These are phyloP conservation scores for Trichocomaceae sp. DNA, from an alignment of 2,329 filamentous ascomycete genomes.

Conservation along the genomic window DNA sequence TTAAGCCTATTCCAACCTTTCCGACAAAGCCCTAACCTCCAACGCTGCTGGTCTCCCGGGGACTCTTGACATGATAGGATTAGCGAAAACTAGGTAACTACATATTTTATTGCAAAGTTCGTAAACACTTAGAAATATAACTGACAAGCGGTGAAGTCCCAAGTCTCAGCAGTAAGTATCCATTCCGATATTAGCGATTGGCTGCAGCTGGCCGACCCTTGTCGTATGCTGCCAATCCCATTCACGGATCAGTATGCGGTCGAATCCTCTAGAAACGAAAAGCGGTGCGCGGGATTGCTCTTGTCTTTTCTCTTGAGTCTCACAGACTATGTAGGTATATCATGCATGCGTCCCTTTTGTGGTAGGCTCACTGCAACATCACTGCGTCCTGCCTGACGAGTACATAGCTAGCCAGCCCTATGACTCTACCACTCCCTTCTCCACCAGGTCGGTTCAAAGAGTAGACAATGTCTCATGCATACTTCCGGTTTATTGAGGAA, in stretches of 20 bases:
- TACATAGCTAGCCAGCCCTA: background rate
- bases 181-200: background rate
- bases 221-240: conserved; percentile 7
- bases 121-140: too few species aligned
- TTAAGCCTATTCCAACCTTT: too few species aligned
- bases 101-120: too few species aligned
- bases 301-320: background rate
- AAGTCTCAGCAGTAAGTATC: background rate
- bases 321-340: background rate
- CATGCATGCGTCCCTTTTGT: background rate
- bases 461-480: background rate
- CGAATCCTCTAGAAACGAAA: conserved; percentile 10
- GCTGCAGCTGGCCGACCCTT: background rate
- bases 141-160: conserved; percentile 7
- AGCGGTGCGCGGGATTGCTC: conserved; percentile 4
- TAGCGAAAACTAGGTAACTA: background rate
- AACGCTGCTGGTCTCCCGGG: too few species aligned
- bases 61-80: background rate
- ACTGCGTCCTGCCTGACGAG: background rate
- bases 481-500: background rate
- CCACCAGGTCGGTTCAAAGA: background rate
- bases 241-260: conserved; percentile 1
- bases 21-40: background rate
- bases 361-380: background rate
- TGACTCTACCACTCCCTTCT: background rate